Evolutionary conservation across 2,329 filamentous ascomycete species (phyloP), one percentile per base, ranked within the genome.

Genomic region (Didymellaceae sp.): DNA sequence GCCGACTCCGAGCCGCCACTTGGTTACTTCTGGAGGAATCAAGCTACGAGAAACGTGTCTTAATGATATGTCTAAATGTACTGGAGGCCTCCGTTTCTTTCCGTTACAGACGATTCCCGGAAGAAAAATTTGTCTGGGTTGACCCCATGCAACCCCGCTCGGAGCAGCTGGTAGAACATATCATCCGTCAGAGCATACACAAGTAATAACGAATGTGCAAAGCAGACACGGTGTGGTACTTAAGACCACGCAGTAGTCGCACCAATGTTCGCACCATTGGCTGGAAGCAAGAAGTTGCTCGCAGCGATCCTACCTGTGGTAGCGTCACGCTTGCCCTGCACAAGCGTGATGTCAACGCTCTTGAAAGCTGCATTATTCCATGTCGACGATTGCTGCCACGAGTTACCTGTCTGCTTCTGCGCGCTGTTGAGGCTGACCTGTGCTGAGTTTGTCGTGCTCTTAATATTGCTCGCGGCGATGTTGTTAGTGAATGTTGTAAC

Each of bases 211-310:
- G 6, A 4, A n/a, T n/a, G n/a, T n/a, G n/a, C n/a, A n/a, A n/a
- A n/a, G n/a, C n/a, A n/a, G n/a, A n/a, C n/a, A n/a, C n/a, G n/a
- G 8, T 16, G 6, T 21, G 24, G 6, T 6, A 10, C 28, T 21
- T 43, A 57, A 16, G 45, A 53, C 54, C 57, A 57, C 14, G 47
- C 48, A 11, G 74, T 76, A 11, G 74, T 76, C 3, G 76, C 76
- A 6, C 75, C 75, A 59, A 78, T 73, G 4, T 67, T 67, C 13
- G 63, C 59, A 0, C 74, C 76, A 26, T 26, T 54, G 3, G 62
- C 67, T 3, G 76, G 75, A 9, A 78, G 54, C 56, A 79, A 57
- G 57, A 79, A 79, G 31, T 75, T 59, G 45, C 75, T 78, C 0
- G 68, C 68, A 18, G 65, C 65, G 17, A 79, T 73, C 54, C 70